These are phyloP conservation scores for Encephalitozoon romaleae DNA, from an alignment of 371 early-diverging fungal species.

Conservation along the genomic window DNA sequence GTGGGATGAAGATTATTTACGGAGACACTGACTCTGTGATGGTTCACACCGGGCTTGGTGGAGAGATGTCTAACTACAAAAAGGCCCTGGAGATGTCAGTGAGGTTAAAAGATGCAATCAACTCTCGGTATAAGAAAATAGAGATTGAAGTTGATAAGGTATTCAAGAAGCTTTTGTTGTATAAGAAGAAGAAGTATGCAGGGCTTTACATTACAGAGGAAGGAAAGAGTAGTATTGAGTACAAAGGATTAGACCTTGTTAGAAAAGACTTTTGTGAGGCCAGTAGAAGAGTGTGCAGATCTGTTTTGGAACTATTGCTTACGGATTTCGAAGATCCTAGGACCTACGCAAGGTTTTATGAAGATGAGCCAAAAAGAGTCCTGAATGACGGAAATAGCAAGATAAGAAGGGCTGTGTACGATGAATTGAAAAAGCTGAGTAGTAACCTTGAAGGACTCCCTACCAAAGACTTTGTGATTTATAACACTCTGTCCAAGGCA, in stretches of 20 bases:
- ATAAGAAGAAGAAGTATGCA: constrained; percentile 99
- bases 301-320: constrained; percentile 60
- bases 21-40: constrained; percentile 99
- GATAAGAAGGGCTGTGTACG: constrained; percentile 17
- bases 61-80: constrained; percentile 61
- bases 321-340: not conserved
- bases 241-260: constrained; percentile 90
- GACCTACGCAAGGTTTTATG: not conserved
- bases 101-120: constrained; percentile 72
- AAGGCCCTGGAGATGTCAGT: constrained; percentile 72
- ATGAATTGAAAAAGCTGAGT: not conserved
- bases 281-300: constrained; percentile 73
- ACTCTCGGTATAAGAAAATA: constrained; percentile 75
- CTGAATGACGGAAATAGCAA: not conserved
- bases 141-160: constrained; percentile 94
- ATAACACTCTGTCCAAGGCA: constrained; percentile 73
- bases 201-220: constrained; percentile 68
- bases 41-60: constrained; percentile 80
- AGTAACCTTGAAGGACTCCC: constrained; percentile 59
- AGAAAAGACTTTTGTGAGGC: constrained; percentile 93
- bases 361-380: not conserved
- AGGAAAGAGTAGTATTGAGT: constrained; percentile 66
- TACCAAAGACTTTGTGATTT: constrained; percentile 76
- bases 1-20: constrained; percentile 72
- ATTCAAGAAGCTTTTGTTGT: constrained; percentile 77